phyloP scores from a whole-genome alignment of 306 rosid genomes.

The Cyclanthera cordifolia region DNA sequence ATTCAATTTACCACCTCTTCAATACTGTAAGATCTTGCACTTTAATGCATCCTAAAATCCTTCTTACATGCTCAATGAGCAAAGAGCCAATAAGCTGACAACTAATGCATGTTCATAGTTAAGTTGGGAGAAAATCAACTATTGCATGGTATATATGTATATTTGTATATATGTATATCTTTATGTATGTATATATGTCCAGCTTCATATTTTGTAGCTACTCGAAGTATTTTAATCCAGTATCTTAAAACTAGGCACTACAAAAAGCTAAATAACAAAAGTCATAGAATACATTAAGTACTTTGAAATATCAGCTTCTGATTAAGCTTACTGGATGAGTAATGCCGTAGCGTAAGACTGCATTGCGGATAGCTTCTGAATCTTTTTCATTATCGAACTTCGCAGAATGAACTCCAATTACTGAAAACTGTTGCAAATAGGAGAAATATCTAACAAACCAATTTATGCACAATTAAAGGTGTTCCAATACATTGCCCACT shows the following conservation, averaged over 20 bases:
- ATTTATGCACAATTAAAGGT: background rate
- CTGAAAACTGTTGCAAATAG: slow-evolving; percentile 50
- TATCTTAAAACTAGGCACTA: background rate
- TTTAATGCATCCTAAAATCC: background rate
- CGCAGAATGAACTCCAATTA: slow-evolving; percentile 96
- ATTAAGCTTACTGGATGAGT: slow-evolving; percentile 74
- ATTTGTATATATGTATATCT: too few relatives aligned
- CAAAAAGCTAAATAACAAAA: background rate
- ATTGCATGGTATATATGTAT: too few relatives aligned
- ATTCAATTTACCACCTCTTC: background rate
- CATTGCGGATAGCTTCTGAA: slow-evolving; percentile 91
- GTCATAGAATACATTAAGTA: slow-evolving; percentile 2
- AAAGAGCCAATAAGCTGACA: background rate
- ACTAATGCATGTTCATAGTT: background rate
- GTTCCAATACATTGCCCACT: background rate
- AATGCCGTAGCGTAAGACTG: slow-evolving; percentile 82
- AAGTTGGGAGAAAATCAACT: background rate
- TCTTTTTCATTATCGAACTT: slow-evolving; percentile 95
- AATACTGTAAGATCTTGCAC: background rate
- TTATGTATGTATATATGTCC: too few relatives aligned
- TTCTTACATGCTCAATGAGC: background rate
- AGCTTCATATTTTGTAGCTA: background rate
- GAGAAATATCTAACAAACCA: slow-evolving; percentile 9
- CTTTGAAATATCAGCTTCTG: slow-evolving; percentile 11
- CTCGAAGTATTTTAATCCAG: background rate